Conservation (phyloP, 2,329 filamentous ascomycete genomes). For the Cordyceps fumosorosea region DNA sequence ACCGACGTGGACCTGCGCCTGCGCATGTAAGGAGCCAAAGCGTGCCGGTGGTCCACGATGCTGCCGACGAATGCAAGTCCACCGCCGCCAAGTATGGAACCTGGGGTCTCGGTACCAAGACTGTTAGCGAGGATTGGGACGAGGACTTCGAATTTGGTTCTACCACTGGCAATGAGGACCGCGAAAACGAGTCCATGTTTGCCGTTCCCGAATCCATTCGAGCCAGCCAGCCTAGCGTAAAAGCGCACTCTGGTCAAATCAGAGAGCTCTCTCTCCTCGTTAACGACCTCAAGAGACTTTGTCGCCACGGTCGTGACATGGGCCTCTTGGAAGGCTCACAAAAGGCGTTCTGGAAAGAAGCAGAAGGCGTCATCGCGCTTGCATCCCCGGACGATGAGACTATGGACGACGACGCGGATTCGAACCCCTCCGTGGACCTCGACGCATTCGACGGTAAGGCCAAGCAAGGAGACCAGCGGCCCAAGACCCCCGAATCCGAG, state of each 20-base stretch:
- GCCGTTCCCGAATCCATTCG: conserved; percentile 67
- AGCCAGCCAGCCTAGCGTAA: conserved; percentile 74
- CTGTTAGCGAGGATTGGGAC: conserved; percentile 80
- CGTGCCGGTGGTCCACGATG: conserved; percentile 65
- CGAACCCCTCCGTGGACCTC: conserved; percentile 33
- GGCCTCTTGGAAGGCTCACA: conserved; percentile 56
- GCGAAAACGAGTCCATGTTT: conserved; percentile 27
- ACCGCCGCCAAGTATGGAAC: conserved; percentile 68
- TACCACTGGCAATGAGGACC: conserved; percentile 31
- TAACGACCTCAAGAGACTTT: conserved; percentile 74
- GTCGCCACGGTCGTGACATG: conserved; percentile 61
- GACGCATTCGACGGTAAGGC: conserved; percentile 36
- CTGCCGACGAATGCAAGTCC: conserved; percentile 46
- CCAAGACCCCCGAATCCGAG: conserved; percentile 36
- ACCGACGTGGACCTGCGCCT: conserved; percentile 60
- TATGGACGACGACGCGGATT: conserved; percentile 30
- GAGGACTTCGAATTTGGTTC: conserved; percentile 76
- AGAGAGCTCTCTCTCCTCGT: conserved; percentile 75
- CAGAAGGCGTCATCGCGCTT: conserved; percentile 81
- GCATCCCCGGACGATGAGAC: conserved; percentile 60
- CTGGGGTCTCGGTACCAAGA: conserved; percentile 74
- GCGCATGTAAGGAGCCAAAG: conserved; percentile 75
- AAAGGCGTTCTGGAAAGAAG: conserved; percentile 65
- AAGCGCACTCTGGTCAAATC: conserved; percentile 77
- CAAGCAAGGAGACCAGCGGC: conserved; percentile 42